Percentiles rank a stretch among this genome's conserved stretches.
Evolutionary conservation across 306 rosid species (phyloP).

Genomic region (Morella rubra): DNA sequence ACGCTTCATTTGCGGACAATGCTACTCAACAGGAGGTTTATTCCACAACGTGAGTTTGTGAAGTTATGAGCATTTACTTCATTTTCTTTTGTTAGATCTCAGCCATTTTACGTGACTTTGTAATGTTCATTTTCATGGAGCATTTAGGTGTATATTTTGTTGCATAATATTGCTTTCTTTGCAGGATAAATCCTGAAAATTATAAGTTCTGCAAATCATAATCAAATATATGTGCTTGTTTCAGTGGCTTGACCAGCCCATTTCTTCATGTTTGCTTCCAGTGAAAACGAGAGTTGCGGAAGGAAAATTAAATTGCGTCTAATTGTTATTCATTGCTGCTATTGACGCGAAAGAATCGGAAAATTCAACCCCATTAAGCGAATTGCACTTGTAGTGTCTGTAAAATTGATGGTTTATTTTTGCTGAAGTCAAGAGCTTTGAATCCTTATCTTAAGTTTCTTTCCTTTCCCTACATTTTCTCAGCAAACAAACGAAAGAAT

Average conservation of each 20-base stretch:
- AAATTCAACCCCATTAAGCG: not conserved
- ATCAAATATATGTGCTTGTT: no score
- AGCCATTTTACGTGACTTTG: not conserved
- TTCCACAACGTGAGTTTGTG: constrained; percentile 71
- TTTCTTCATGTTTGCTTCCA: no score
- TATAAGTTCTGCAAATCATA: no score
- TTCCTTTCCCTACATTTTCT: not conserved
- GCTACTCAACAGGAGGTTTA: constrained; percentile 80
- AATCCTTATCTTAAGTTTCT: not conserved
- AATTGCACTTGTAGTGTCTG: not conserved
- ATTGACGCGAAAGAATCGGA: not conserved
- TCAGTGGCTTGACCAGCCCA: no score
- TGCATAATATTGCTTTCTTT: not conserved
- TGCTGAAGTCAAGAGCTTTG: not conserved
- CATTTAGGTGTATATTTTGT: not conserved
- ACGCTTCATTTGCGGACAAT: constrained; percentile 72
- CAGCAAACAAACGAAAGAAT: constrained; percentile 1
- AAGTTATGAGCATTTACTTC: no score
- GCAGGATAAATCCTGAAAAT: not conserved
- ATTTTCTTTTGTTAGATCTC: not conserved
- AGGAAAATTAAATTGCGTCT: no score
- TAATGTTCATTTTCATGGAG: not conserved
- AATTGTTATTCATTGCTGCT: no score
- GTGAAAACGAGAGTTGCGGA: no score
- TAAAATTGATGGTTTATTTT: not conserved